Evolutionary conservation across 2,329 filamentous ascomycete genomes (phyloP).

Genomic region (Trichoderma asperellum): DNA sequence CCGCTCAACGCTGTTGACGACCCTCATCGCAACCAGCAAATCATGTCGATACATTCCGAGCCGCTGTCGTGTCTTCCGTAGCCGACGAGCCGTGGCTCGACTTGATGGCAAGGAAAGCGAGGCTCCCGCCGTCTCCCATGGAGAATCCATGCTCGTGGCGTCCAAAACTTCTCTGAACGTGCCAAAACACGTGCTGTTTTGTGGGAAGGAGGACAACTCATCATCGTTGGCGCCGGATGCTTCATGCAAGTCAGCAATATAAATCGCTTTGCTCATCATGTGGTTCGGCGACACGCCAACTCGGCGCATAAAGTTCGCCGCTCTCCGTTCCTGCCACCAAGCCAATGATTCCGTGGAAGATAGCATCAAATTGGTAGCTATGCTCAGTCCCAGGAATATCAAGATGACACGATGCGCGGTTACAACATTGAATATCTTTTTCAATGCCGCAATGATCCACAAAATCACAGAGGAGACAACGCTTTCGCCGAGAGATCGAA

Average conservation of each 20-base stretch:
- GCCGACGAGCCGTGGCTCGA: slow-evolving; percentile 61
- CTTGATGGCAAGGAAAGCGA: slow-evolving; percentile 53
- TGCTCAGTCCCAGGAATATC: slow-evolving; percentile 67
- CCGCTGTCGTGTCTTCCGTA: slow-evolving; percentile 79
- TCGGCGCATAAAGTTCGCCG: slow-evolving; percentile 77
- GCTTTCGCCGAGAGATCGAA: slow-evolving; percentile 74
- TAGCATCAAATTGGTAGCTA: slow-evolving; percentile 73
- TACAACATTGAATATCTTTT: slow-evolving; percentile 67
- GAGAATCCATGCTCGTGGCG: slow-evolving; percentile 60
- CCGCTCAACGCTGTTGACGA: slow-evolving; percentile 86
- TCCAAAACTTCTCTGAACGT: slow-evolving; percentile 65
- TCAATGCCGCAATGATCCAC: slow-evolving; percentile 69
- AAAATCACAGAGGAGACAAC: slow-evolving; percentile 76
- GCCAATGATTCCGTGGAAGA: slow-evolving; percentile 71
- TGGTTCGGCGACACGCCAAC: slow-evolving; percentile 79
- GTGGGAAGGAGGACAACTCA: slow-evolving; percentile 44
- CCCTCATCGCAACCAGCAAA: slow-evolving; percentile 83
- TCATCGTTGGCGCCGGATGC: slow-evolving; percentile 49
- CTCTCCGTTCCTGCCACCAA: slow-evolving; percentile 87
- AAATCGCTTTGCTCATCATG: slow-evolving; percentile 84
- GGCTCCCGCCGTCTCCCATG: slow-evolving; percentile 57
- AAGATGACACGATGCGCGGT: slow-evolving; percentile 78
- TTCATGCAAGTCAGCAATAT: slow-evolving; percentile 77
- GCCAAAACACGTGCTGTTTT: slow-evolving; percentile 62
- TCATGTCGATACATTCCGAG: slow-evolving; percentile 87